Percentiles rank a stretch among this genome's conserved stretches.
These are phyloP conservation scores for Flagelloscypha sp. DNA, from an alignment of 768 basidiomycete genomes.

Conservation along the genomic window DNA sequence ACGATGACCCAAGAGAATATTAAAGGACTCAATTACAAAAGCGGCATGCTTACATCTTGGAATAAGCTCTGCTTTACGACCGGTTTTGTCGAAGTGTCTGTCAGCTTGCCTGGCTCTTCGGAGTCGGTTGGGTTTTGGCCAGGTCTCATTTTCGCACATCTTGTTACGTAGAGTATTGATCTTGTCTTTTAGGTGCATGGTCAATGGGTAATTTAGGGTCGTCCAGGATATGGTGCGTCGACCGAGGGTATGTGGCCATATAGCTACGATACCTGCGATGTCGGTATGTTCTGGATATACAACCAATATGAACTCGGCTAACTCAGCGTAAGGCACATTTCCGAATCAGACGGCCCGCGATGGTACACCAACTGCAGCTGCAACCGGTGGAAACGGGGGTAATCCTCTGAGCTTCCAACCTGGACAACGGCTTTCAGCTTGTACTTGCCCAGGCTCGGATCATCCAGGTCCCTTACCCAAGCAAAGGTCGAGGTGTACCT, in stretches of 20 bases:
- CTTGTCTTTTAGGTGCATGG: constrained; percentile 29
- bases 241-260: constrained; percentile 43
- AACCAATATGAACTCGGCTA: too few species aligned
- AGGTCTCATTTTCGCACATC: constrained; percentile 25
- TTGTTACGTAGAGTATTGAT: constrained; percentile 4
- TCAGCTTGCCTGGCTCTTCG: constrained; percentile 44
- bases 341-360: constrained; percentile 48
- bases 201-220: constrained; percentile 52
- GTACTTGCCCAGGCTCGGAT: constrained; percentile 58
- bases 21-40: constrained; percentile 79
- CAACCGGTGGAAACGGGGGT: constrained; percentile 29
- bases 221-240: constrained; percentile 65
- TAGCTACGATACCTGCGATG: constrained; percentile 2
- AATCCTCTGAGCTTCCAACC: constrained; percentile 50
- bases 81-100: constrained; percentile 54
- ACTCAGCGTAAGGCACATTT: constrained; percentile 38
- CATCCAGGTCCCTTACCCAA: constrained; percentile 61
- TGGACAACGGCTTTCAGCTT: constrained; percentile 60
- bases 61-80: constrained; percentile 75
- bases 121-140: constrained; percentile 54
- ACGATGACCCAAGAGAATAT: constrained; percentile 62
- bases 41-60: constrained; percentile 68
- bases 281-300: constrained; percentile 1
- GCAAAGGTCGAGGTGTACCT: constrained; percentile 54
- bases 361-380: constrained; percentile 35